Evolutionary conservation across 352 stramenopile genomes (phyloP).

Genomic region (Phytophthora nicotianae): DNA sequence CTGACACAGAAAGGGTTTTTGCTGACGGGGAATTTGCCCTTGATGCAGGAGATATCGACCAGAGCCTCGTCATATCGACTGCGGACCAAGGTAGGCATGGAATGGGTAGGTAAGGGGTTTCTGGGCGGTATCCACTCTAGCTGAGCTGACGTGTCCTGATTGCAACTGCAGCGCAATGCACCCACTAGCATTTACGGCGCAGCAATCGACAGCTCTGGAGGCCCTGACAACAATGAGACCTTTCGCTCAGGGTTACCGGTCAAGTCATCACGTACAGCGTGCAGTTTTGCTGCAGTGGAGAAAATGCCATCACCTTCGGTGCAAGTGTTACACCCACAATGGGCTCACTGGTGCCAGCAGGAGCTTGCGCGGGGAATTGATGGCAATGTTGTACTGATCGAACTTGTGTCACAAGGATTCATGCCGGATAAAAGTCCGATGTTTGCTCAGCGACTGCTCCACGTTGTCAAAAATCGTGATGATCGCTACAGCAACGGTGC

Average conservation of each 20-base stretch:
- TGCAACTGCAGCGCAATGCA: conserved; percentile 38
- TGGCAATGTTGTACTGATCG: conserved; percentile 56
- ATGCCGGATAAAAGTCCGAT: conserved; percentile 54
- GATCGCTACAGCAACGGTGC: conserved; percentile 37
- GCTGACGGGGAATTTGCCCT: conserved; percentile 43
- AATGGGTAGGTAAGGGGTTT: background rate
- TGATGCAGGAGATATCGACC: conserved; percentile 74
- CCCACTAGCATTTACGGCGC: conserved; percentile 51
- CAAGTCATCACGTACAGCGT: conserved; percentile 30
- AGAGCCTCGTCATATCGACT: conserved; percentile 56
- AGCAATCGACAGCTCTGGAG: conserved; percentile 7
- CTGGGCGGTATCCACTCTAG: background rate
- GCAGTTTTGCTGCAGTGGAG: conserved; percentile 30
- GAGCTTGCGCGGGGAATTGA: conserved; percentile 66
- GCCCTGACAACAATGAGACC: conserved; percentile 5
- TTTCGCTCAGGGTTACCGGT: conserved; percentile 6
- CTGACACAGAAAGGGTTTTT: conserved; percentile 69
- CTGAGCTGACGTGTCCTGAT: conserved; percentile 19
- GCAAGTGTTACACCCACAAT: conserved; percentile 55
- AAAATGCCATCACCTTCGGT: conserved; percentile 23
- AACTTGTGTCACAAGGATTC: conserved; percentile 58
- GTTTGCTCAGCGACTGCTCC: conserved; percentile 57
- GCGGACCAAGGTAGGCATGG: conserved; percentile 44
- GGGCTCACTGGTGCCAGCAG: conserved; percentile 71
- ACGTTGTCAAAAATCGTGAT: conserved; percentile 33